Percentiles rank a stretch among this genome's conserved stretches.
Conservation (phyloP, 2,329 filamentous ascomycete species). For the Pseudogymnoascus sp. region DNA sequence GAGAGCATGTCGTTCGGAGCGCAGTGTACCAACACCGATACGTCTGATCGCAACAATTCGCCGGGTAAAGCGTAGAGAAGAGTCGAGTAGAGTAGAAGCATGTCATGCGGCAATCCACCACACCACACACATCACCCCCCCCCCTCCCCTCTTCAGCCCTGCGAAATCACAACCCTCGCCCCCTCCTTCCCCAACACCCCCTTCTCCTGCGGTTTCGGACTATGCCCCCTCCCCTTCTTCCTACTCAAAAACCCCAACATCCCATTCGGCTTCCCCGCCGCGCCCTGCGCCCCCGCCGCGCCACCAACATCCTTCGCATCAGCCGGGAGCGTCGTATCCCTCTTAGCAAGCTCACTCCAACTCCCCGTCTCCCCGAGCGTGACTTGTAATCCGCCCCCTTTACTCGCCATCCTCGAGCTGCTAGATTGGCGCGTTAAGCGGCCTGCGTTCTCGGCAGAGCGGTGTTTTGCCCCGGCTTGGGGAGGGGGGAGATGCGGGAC, state of each 20-base stretch:
- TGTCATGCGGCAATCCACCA: too few relatives aligned
- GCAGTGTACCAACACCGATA: too few relatives aligned
- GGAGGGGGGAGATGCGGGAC: conserved; percentile 17
- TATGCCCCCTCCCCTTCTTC: conserved; percentile 84
- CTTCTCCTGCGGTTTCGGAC: conserved; percentile 87
- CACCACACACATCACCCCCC: too few relatives aligned
- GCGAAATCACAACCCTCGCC: conserved; percentile 63
- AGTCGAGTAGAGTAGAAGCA: too few relatives aligned
- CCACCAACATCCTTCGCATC: conserved; percentile 52
- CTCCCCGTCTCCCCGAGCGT: conserved; percentile 82
- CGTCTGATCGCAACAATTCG: too few relatives aligned
- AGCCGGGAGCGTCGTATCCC: conserved; percentile 65
- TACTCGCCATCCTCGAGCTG: conserved; percentile 21
- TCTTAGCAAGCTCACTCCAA: conserved; percentile 84
- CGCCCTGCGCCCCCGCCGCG: conserved; percentile 31
- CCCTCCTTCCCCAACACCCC: conserved; percentile 94
- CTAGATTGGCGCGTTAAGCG: conserved; percentile 12
- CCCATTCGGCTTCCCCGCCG: conserved; percentile 52
- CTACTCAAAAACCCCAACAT: conserved; percentile 85
- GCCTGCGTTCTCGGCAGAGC: conserved; percentile 20
- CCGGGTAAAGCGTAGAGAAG: too few relatives aligned
- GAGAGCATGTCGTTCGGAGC: too few relatives aligned
- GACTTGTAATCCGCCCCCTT: conserved; percentile 71
- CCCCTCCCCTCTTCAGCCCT: background rate
- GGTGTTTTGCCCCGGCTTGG: conserved; percentile 21